These are phyloP conservation scores for Penicillium sp. DNA, from an alignment of 2,329 filamentous ascomycete genomes.

Conservation along the genomic window DNA sequence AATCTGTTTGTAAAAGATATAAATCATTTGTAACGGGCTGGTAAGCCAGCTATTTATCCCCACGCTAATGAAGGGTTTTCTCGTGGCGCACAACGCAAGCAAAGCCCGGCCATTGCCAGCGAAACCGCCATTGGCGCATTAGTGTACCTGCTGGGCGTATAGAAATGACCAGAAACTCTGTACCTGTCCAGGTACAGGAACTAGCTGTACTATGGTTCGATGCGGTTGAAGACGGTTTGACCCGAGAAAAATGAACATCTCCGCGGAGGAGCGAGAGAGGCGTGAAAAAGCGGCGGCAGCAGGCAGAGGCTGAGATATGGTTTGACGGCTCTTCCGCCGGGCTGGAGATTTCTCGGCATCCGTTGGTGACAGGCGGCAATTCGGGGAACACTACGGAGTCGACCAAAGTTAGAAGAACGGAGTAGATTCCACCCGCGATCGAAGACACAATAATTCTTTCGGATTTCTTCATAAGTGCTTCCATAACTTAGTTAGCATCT, in stretches of 20 bases:
- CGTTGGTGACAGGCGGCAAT: not conserved
- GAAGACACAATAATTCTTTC: not conserved
- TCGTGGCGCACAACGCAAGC: not conserved
- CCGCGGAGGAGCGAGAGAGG: constrained; percentile 25
- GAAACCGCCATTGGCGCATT: not conserved
- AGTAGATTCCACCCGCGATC: not conserved
- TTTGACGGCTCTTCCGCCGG: constrained; percentile 8
- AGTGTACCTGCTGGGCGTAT: not conserved
- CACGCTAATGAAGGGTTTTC: not conserved
- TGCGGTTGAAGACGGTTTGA: not conserved
- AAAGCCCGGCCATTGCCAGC: not conserved
- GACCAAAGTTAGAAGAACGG: not conserved
- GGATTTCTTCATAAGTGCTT: no score
- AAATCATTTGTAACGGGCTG: not conserved
- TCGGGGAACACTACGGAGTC: not conserved
- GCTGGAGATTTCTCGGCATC: constrained; percentile 16
- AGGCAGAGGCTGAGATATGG: not conserved
- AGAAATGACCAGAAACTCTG: constrained; percentile 9
- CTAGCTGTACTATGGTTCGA: constrained; percentile 7
- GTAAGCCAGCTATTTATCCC: constrained; percentile 16
- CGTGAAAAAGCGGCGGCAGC: constrained; percentile 2
- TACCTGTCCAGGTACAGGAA: constrained; percentile 13
- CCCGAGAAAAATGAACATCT: constrained; percentile 18
- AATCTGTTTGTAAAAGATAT: not conserved
- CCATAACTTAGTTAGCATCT: no score